These are phyloP conservation scores for Cladosporium cucumerinum DNA, from an alignment of 2,329 filamentous ascomycete genomes.

Conservation along the genomic window DNA sequence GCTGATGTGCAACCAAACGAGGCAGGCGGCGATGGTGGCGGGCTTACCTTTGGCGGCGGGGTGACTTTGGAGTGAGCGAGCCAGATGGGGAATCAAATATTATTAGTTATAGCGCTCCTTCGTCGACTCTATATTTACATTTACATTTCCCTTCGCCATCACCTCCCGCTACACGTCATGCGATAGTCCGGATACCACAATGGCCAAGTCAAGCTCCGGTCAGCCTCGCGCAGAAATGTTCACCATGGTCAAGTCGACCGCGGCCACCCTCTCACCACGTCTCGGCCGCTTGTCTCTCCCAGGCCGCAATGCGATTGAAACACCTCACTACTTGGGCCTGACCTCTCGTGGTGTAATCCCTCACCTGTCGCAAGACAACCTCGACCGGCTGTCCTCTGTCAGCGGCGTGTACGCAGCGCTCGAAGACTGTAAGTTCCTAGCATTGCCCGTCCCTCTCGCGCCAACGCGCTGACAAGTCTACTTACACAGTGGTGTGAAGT, in stretches of 20 bases:
- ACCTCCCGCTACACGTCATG: not conserved
- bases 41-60: not conserved
- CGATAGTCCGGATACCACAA: slow-evolving; percentile 7
- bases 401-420: slow-evolving; percentile 74
- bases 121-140: slow-evolving; percentile 1
- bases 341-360: slow-evolving; percentile 82
- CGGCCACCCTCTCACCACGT: slow-evolving; percentile 52
- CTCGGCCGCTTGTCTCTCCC: slow-evolving; percentile 64
- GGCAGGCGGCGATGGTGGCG: not conserved
- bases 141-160: slow-evolving; percentile 1
- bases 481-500: slow-evolving; percentile 49
- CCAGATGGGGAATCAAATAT: not conserved
- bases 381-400: slow-evolving; percentile 62
- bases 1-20: not conserved
- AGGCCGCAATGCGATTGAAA: slow-evolving; percentile 66
- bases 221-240: slow-evolving; percentile 42
- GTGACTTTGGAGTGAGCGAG: not conserved
- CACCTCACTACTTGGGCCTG: slow-evolving; percentile 76
- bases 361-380: slow-evolving; percentile 83
- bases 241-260: slow-evolving; percentile 39
- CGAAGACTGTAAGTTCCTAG: slow-evolving; percentile 75
- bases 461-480: slow-evolving; percentile 36
- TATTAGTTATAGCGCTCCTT: not conserved
- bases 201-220: slow-evolving; percentile 18
- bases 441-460: slow-evolving; percentile 10